Conservation (phyloP, 768 basidiomycete genomes). For the Grammothele lineata region DNA sequence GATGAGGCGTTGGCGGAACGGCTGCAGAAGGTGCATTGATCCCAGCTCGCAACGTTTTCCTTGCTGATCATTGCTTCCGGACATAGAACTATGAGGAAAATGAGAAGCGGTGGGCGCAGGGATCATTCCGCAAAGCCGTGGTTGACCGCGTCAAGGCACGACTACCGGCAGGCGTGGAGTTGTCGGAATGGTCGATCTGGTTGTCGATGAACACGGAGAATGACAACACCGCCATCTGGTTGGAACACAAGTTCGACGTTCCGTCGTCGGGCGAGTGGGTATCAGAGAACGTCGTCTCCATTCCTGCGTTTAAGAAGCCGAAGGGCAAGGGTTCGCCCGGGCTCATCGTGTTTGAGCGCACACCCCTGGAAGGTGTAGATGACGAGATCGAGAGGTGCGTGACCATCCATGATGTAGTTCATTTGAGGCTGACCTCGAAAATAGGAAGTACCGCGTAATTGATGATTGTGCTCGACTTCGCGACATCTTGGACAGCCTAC, state of each 20-base stretch:
- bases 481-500: conserved; percentile 54
- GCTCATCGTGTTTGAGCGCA: conserved; percentile 71
- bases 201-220: conserved; percentile 69
- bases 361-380: conserved; percentile 53
- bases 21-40: conserved; percentile 64
- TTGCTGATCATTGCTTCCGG: background rate
- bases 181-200: conserved; percentile 60
- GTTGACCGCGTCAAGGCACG: conserved; percentile 34
- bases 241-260: conserved; percentile 72
- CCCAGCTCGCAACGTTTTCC: background rate
- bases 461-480: conserved; percentile 72
- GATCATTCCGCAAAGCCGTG: conserved; percentile 58
- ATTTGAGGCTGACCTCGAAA: conserved; percentile 2
- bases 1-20: conserved; percentile 64
- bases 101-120: conserved; percentile 67
- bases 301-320: conserved; percentile 39
- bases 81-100: conserved; percentile 69
- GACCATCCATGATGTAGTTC: background rate
- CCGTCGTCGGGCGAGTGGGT: conserved; percentile 61
- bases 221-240: conserved; percentile 77
- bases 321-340: conserved; percentile 47
- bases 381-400: conserved; percentile 68
- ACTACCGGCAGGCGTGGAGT: conserved; percentile 18
- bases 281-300: conserved; percentile 55
- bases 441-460: conserved; percentile 64